Base-by-base conservation (phyloP, 2,329 filamentous ascomycete genomes). In the Sclerotinia borealis region DNA sequence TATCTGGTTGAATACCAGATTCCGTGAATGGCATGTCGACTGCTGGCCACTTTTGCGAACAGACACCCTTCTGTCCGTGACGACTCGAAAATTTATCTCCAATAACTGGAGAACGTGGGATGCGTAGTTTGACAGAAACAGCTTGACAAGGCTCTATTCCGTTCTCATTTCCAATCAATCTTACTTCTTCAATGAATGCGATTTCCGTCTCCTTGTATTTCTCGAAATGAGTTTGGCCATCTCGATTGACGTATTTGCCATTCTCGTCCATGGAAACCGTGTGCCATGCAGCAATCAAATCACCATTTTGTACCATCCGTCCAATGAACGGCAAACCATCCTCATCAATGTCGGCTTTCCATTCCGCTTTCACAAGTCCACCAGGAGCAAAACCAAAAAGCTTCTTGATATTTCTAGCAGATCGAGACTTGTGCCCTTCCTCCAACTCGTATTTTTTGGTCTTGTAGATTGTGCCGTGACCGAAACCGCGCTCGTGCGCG, bases 71-170 rank as follows among this genome's bases (percentile, higher is more conserved):
- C 76, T 99, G 95, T 66, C 95, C 95, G 81, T 99, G 95, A 67
- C 95, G 89, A 54, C 95, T 99, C 13, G 95, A 98, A 80, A 99
- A 99, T 78, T 99, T 99, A 83, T 99, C 95, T 76, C 95, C 95
- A 65, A 99, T 97, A 70, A 96, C 83, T 8, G 95, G 95, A 22
- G 90, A 87, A 72, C 95, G 89, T 47, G 95, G 93, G 67, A 98
- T 84, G 41, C 95, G 90, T 72, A 96, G 89, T 78, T 97, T 98
- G 80, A 99, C 85, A 65, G 92, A 96, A 70, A 99, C 83, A 17
- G 89, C 88, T 78, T 98, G 93, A 68, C 89, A 86, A 3, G 91
- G 92, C 74, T 96, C 92, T 62, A 84, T 86, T 67, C 91, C 92
- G 48, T 83, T 86, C 73, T 98, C 93, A 64, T 88, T 88, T 65